phyloP scores from a whole-genome alignment of 331 rosid species.

The Malus hybrid region DNA sequence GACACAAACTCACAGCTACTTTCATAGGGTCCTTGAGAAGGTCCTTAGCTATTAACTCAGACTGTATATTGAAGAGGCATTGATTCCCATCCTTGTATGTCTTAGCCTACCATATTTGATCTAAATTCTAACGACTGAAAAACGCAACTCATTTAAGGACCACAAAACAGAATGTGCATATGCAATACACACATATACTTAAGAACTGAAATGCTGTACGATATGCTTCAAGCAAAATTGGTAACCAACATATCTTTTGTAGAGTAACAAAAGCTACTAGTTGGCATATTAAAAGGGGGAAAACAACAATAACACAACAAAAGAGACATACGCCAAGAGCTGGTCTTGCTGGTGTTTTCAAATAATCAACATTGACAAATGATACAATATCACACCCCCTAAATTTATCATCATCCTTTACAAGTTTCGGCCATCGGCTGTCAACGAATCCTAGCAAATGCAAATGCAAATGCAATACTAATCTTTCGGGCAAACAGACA shows the following conservation, averaged over 20 bases:
- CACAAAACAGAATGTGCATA: not conserved
- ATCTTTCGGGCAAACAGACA: not conserved
- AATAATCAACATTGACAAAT: not conserved
- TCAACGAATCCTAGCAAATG: not conserved
- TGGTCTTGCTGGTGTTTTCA: not conserved
- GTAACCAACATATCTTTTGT: not conserved
- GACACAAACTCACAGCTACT: not conserved
- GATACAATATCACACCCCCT: not conserved
- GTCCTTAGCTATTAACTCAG: not conserved
- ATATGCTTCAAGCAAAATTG: not conserved
- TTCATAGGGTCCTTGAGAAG: not conserved
- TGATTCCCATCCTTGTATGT: not conserved
- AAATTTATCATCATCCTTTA: not conserved
- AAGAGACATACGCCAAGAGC: not conserved
- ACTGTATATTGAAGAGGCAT: not conserved
- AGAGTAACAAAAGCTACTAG: not conserved
- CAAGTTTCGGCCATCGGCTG: not conserved
- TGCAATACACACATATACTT: not conserved
- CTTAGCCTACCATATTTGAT: not conserved
- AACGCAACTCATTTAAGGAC: not conserved
- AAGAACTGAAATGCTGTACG: not conserved
- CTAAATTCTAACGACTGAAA: not conserved
- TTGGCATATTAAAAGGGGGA: not conserved
- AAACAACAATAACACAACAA: not conserved
- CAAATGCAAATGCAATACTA: not conserved